phyloP scores from a whole-genome alignment of 1,139 yeast species.

The Keqinozyma sinolaborantium region DNA sequence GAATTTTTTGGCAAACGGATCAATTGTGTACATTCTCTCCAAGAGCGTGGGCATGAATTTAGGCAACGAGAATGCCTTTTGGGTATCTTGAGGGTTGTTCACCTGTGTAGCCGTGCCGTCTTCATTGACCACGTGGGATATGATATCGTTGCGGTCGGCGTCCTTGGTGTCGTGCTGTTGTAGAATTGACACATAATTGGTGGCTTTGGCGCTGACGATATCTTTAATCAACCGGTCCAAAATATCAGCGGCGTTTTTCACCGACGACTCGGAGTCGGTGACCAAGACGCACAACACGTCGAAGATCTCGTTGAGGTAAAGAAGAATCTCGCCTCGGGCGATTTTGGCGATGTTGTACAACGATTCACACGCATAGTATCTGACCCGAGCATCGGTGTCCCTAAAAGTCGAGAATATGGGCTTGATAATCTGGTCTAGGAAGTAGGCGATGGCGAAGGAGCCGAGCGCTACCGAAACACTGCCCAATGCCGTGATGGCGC shows the following conservation, averaged over 20 bases:
- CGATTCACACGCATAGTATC: constrained; percentile 97
- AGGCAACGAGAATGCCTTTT: constrained; percentile 78
- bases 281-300: constrained; percentile 89
- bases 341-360: constrained; percentile 95
- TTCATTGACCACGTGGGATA: constrained; percentile 45
- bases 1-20: constrained; percentile 90
- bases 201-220: constrained; percentile 92
- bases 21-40: constrained; percentile 88
- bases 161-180: constrained; percentile 37
- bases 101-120: constrained; percentile 57
- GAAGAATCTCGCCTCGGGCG: constrained; percentile 89
- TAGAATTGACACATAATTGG: constrained; percentile 82
- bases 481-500: constrained; percentile 49
- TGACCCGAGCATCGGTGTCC: constrained; percentile 92
- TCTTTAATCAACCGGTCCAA: constrained; percentile 89
- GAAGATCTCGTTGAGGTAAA: constrained; percentile 90
- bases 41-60: constrained; percentile 86
- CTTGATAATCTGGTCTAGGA: constrained; percentile 81
- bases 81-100: constrained; percentile 58
- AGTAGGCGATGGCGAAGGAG: constrained; percentile 50
- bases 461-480: constrained; percentile 50
- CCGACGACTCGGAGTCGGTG: constrained; percentile 89
- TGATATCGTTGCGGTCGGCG: constrained; percentile 30
- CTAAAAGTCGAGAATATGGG: constrained; percentile 96
- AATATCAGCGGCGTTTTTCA: constrained; percentile 93